Conservation (phyloP, 225 moss, liverwort and hornwort species). For the Lunularia cruciata region DNA sequence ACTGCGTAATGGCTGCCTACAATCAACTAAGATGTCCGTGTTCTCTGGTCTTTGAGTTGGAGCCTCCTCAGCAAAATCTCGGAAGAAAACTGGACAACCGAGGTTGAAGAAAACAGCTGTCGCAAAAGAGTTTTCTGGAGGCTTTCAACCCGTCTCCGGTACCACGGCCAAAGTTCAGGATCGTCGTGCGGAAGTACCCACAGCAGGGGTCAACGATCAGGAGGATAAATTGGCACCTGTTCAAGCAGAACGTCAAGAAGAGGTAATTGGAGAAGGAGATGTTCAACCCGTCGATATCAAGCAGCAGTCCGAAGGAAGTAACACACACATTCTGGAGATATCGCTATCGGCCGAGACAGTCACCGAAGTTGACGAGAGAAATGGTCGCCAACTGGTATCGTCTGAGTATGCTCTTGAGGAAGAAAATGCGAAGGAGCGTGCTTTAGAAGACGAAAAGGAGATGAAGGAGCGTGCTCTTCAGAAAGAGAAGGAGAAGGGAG, state of each 20-base stretch:
- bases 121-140: conserved; percentile 24
- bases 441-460: conserved; percentile 9
- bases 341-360: not conserved
- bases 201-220: conserved; percentile 16
- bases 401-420: not conserved
- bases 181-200: conserved; percentile 15
- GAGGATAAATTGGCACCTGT: conserved; percentile 16
- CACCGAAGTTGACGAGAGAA: not conserved
- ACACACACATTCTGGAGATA: not conserved
- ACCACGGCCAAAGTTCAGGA: conserved; percentile 30
- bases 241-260: conserved; percentile 6
- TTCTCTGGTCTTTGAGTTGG: too few species aligned
- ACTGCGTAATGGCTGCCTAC: too few species aligned
- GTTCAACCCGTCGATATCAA: not conserved
- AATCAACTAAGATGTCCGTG: too few species aligned
- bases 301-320: not conserved
- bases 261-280: conserved; percentile 16
- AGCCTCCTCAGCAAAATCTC: conserved; percentile 23
- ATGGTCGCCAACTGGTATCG: not conserved
- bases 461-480: conserved; percentile 28
- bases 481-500: conserved; percentile 15
- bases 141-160: conserved; percentile 18
- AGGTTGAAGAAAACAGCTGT: conserved; percentile 26
- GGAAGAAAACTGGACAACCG: conserved; percentile 30
- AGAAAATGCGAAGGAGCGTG: not conserved